Conservation (phyloP, 2,329 filamentous ascomycete species). For the Aspergillus costaricaensis region DNA sequence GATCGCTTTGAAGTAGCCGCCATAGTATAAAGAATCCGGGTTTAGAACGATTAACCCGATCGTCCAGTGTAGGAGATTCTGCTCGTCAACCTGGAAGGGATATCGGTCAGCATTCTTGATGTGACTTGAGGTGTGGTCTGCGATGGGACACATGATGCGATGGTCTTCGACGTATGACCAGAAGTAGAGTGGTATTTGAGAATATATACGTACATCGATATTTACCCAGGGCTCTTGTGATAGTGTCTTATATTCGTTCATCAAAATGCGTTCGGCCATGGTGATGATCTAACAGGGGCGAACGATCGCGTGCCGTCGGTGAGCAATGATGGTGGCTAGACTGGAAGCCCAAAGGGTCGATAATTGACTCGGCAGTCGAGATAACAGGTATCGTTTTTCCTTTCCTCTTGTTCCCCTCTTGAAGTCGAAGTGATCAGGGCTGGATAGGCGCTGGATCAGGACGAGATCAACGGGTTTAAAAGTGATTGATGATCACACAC, state of each 20-base stretch:
- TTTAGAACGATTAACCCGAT: conserved; percentile 91
- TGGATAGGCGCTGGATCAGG: not conserved
- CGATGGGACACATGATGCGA: not conserved
- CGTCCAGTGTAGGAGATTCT: conserved; percentile 85
- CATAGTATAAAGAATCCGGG: conserved; percentile 85
- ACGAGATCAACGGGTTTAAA: not conserved
- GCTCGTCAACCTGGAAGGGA: conserved; percentile 64
- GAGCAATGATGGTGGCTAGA: not conserved
- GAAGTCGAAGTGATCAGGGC: not conserved
- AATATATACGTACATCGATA: conserved; percentile 66
- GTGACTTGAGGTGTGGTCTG: not conserved
- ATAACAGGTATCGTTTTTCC: not conserved
- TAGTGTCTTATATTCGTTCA: conserved; percentile 82
- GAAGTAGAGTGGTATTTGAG: not conserved
- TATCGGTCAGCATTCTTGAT: not conserved
- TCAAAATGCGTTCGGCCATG: conserved; percentile 75
- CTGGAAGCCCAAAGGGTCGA: not conserved
- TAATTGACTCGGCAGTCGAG: not conserved
- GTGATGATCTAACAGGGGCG: conserved; percentile 6
- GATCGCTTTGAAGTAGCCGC: conserved; percentile 86
- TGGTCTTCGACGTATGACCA: not conserved
- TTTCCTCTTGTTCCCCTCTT: not conserved
- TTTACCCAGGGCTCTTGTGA: conserved; percentile 92
- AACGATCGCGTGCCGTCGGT: conserved; percentile 1
- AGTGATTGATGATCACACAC: conserved; percentile 4